Evolutionary conservation across 179 eudicot species (phyloP).

Genomic region (Corrigiola litoralis): DNA sequence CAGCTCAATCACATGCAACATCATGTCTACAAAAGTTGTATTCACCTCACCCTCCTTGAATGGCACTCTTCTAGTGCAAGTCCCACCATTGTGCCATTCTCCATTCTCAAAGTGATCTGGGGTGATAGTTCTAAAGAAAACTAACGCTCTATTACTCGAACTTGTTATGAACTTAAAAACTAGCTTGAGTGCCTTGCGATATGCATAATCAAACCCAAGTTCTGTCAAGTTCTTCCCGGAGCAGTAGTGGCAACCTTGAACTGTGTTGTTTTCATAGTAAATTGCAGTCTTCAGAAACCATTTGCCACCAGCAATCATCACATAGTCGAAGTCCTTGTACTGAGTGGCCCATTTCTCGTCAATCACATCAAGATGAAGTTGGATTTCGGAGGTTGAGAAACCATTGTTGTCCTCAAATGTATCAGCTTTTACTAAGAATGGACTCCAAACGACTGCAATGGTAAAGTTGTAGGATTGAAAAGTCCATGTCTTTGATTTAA

Average conservation of each 20-base stretch:
- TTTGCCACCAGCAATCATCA: slow-evolving; percentile 61
- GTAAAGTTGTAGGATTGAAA: slow-evolving; percentile 61
- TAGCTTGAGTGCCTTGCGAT: slow-evolving; percentile 39
- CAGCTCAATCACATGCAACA: slow-evolving; percentile 49
- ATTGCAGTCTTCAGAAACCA: slow-evolving; percentile 80
- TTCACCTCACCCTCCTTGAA: slow-evolving; percentile 40
- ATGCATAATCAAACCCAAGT: slow-evolving; percentile 54
- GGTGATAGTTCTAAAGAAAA: slow-evolving; percentile 49
- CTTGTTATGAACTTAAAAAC: slow-evolving; percentile 33
- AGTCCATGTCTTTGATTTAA: slow-evolving; percentile 55
- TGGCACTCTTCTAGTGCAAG: slow-evolving; percentile 52
- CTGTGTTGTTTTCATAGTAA: slow-evolving; percentile 56
- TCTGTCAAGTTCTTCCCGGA: slow-evolving; percentile 50
- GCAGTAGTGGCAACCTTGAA: slow-evolving; percentile 76
- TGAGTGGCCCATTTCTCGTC: slow-evolving; percentile 52
- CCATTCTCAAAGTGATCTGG: slow-evolving; percentile 91
- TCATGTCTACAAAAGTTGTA: slow-evolving; percentile 27
- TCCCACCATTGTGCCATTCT: slow-evolving; percentile 78
- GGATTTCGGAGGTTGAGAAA: slow-evolving; percentile 37
- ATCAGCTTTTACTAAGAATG: slow-evolving; percentile 57
- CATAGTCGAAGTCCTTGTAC: slow-evolving; percentile 48
- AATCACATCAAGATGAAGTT: slow-evolving; percentile 63
- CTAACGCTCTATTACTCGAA: slow-evolving; percentile 37
- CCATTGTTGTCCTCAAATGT: slow-evolving; percentile 68
- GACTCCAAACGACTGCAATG: slow-evolving; percentile 68